Conservation (phyloP, 73 alveolate species). For the Paramecium bursaria region DNA sequence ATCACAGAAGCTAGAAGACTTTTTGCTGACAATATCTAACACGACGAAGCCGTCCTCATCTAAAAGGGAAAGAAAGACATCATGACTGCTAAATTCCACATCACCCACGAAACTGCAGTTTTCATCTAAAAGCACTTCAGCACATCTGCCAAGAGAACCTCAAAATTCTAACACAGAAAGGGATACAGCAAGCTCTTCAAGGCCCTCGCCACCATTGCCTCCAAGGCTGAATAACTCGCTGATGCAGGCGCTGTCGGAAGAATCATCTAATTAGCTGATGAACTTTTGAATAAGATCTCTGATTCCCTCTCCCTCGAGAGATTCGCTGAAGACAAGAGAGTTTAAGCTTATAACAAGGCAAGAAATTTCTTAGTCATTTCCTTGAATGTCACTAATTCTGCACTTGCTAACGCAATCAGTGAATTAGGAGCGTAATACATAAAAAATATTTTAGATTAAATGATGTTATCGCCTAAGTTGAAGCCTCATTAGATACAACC, state of each 20-base stretch:
- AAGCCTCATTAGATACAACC: slow-evolving; percentile 43
- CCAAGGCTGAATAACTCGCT: slow-evolving; percentile 54
- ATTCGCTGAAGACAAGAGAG: slow-evolving; percentile 58
- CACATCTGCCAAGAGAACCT: slow-evolving; percentile 25
- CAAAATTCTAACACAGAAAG: slow-evolving; percentile 49
- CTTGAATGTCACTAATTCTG: slow-evolving; percentile 38
- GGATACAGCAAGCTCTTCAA: slow-evolving; percentile 46
- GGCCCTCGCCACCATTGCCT: slow-evolving; percentile 49
- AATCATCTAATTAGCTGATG: slow-evolving; percentile 32
- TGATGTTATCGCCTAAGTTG: slow-evolving; percentile 49
- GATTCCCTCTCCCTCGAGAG: slow-evolving; percentile 23
- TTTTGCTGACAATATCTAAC: slow-evolving; percentile 49
- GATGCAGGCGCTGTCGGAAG: slow-evolving; percentile 58
- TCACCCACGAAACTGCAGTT: slow-evolving; percentile 27
- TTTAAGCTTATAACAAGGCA: slow-evolving; percentile 29
- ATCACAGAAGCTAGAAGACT: slow-evolving; percentile 53
- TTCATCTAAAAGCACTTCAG: slow-evolving; percentile 32
- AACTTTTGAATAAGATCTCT: slow-evolving; percentile 21
- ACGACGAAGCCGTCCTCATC: slow-evolving; percentile 1
- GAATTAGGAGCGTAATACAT: slow-evolving; percentile 43
- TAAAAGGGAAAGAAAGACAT: slow-evolving; percentile 25
- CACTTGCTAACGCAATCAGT: slow-evolving; percentile 36
- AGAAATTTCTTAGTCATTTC: slow-evolving; percentile 45
- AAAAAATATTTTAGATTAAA: no score
- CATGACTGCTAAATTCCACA: not conserved